Conservation (phyloP, 768 basidiomycete genomes). For the Coprinopsis cinerea region DNA sequence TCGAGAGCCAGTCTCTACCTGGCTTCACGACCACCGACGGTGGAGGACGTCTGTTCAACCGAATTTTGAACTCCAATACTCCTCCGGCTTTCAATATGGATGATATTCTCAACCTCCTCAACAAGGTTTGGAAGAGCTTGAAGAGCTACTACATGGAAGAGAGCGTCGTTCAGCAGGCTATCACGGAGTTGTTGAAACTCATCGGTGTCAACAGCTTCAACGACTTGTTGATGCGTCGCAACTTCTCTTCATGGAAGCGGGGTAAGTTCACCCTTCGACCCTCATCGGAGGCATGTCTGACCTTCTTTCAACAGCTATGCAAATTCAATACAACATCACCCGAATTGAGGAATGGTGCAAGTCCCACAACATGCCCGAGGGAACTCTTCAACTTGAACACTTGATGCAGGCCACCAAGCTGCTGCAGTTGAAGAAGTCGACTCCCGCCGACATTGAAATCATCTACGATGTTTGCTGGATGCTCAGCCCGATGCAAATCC, state of each 20-base stretch:
- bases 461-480: conserved; percentile 99
- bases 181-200: conserved; percentile 91
- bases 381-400: conserved; percentile 94
- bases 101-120: conserved; percentile 92
- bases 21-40: conserved; percentile 97
- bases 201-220: conserved; percentile 98
- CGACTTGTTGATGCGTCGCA: conserved; percentile 95
- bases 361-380: conserved; percentile 99
- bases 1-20: conserved; percentile 95
- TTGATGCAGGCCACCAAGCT: conserved; percentile 99
- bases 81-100: conserved; percentile 97
- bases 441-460: conserved; percentile 94
- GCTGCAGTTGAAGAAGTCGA: conserved; percentile 95
- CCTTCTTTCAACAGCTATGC: conserved; percentile 69
- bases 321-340: conserved; percentile 99
- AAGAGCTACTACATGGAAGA: conserved; percentile 99
- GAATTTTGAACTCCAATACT: conserved; percentile 79
- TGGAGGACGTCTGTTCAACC: conserved; percentile 88
- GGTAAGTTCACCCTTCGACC: conserved; percentile 47
- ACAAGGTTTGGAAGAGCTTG: conserved; percentile 97
- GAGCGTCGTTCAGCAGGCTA: conserved; percentile 89
- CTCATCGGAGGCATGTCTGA: background rate
- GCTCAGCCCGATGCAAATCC: conserved; percentile 98
- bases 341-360: conserved; percentile 99
- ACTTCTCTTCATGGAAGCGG: conserved; percentile 99